phyloP scores from a whole-genome alignment of 78 protist genomes.

The Dictyostelium discoideum region DNA sequence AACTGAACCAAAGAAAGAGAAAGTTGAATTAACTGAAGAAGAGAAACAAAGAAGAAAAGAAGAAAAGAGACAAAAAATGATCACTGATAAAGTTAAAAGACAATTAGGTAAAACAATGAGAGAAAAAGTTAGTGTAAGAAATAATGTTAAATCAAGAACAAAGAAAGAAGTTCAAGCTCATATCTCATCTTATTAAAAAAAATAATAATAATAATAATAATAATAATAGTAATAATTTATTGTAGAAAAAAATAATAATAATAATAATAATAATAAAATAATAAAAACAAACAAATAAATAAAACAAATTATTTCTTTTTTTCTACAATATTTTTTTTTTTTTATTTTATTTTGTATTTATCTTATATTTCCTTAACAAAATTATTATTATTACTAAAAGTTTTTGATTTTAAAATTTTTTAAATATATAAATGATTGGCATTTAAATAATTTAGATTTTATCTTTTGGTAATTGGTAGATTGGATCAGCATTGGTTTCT shows the following conservation, averaged over 20 bases:
- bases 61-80: constrained; percentile 7
- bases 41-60: constrained; percentile 15
- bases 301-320: neutral
- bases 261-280: neutral
- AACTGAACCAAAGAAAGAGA: neutral
- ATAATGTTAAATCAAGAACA: constrained; percentile 49
- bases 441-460: neutral
- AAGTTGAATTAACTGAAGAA: neutral
- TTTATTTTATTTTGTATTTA: neutral
- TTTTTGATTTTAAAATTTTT: neutral
- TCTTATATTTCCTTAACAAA: neutral
- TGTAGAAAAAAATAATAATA: neutral
- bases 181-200: constrained; percentile 13
- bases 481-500: constrained; percentile 59
- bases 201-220: neutral
- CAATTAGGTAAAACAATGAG: constrained; percentile 3
- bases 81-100: constrained; percentile 35
- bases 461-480: neutral
- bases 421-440: neutral
- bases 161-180: constrained; percentile 27
- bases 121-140: constrained; percentile 20
- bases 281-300: neutral
- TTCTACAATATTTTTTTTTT: neutral
- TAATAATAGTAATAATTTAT: too few relatives aligned
- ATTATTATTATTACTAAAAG: neutral